phyloP scores from a whole-genome alignment of 345 rosid species.

The Populus deltoides region DNA sequence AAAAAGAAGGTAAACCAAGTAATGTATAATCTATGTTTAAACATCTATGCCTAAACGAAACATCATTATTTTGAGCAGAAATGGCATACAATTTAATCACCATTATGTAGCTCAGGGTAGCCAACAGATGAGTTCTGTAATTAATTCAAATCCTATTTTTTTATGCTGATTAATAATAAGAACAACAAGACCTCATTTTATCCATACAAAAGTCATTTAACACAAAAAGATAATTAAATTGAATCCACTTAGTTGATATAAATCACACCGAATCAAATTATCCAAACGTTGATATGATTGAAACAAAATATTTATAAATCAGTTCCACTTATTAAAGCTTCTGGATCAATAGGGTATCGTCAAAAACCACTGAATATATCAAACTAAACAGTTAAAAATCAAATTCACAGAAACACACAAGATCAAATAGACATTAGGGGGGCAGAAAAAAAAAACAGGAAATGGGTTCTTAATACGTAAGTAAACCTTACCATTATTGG shows the following conservation, averaged over 20 bases:
- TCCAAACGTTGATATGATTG: not conserved
- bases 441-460: no score
- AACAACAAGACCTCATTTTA: not conserved
- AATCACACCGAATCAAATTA: not conserved
- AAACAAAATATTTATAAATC: slow-evolving; percentile 6
- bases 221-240: not conserved
- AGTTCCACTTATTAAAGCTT: slow-evolving; percentile 5
- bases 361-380: slow-evolving; percentile 1
- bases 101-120: not conserved
- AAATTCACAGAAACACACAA: not conserved
- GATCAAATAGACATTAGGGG: not conserved
- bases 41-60: not conserved
- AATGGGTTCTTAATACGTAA: not conserved
- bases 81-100: not conserved
- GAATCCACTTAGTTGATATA: not conserved
- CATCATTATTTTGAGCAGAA: not conserved
- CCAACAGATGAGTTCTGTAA: not conserved
- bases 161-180: not conserved
- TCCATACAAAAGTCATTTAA: not conserved
- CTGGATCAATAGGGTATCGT: slow-evolving; percentile 13
- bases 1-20: not conserved
- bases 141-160: not conserved
- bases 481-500: slow-evolving; percentile 5
- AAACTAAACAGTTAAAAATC: not conserved
- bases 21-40: not conserved